These are phyloP conservation scores for Boechera stricta DNA, from an alignment of 345 rosid species.

Conservation along the genomic window DNA sequence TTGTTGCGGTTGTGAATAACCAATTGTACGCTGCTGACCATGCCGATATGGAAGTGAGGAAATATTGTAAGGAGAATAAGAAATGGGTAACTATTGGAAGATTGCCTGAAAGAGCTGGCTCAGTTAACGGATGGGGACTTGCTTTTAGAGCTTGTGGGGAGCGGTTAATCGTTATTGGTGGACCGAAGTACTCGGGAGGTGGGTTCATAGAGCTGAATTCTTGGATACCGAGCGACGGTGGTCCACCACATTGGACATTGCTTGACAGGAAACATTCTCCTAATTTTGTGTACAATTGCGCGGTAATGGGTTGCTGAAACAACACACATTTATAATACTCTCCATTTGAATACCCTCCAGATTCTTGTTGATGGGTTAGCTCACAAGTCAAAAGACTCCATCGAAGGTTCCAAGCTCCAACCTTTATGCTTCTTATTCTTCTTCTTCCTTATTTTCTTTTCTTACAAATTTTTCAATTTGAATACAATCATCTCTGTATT, in stretches of 20 bases:
- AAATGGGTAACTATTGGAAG: constrained; percentile 73
- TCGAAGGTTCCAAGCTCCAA: constrained; percentile 39
- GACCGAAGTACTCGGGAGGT: constrained; percentile 72
- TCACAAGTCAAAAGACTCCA: constrained; percentile 37
- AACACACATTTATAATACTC: constrained; percentile 10
- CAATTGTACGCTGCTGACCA: constrained; percentile 86
- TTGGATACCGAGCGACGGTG: constrained; percentile 81
- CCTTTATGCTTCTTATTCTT: constrained; percentile 28
- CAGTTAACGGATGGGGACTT: constrained; percentile 96
- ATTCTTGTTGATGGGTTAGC: constrained; percentile 36
- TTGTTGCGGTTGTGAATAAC: constrained; percentile 83
- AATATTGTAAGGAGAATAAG: constrained; percentile 66
- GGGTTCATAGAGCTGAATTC: constrained; percentile 85
- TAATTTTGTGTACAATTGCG: constrained; percentile 95
- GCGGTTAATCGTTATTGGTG: constrained; percentile 85
- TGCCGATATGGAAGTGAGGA: constrained; percentile 79
- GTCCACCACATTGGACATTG: constrained; percentile 81
- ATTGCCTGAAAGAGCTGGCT: constrained; percentile 82
- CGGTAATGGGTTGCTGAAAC: constrained; percentile 93
- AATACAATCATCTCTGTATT: constrained; percentile 42
- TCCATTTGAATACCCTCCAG: constrained; percentile 40
- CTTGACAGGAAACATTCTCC: constrained; percentile 75
- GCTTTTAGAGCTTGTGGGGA: constrained; percentile 96
- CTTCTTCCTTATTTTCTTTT: constrained; percentile 32
- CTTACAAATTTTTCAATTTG: constrained; percentile 38